Evolutionary conservation across 345 rosid species (phyloP).

Genomic region (Salix viminalis): DNA sequence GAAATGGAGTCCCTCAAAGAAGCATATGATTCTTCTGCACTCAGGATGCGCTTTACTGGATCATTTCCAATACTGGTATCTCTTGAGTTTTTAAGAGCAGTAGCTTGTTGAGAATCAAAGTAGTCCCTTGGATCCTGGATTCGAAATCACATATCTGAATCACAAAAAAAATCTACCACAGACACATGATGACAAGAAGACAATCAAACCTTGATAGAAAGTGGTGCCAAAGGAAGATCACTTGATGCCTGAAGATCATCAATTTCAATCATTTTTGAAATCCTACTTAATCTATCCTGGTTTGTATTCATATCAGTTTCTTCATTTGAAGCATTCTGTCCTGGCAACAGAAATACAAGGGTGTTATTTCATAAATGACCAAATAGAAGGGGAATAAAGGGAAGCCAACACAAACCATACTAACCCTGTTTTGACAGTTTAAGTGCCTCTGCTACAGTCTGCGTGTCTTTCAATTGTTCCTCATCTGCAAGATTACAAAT

Average conservation of each 20-base stretch:
- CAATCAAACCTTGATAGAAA: constrained; percentile 63
- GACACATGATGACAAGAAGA: constrained; percentile 7
- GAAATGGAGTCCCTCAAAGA: constrained; percentile 62
- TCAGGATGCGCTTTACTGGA: constrained; percentile 37
- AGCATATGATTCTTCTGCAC: constrained; percentile 55
- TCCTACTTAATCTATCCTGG: constrained; percentile 45
- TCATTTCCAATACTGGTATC: constrained; percentile 37
- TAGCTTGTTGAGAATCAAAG: constrained; percentile 92
- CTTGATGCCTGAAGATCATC: constrained; percentile 78
- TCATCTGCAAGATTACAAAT: constrained; percentile 39
- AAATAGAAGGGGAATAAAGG: neutral
- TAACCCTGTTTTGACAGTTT: constrained; percentile 65
- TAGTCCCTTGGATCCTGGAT: constrained; percentile 92
- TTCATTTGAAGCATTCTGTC: constrained; percentile 36
- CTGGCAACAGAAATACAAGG: constrained; percentile 17
- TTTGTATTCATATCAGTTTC: constrained; percentile 42
- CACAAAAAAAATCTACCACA: constrained; percentile 13
- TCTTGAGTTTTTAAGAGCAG: constrained; percentile 46
- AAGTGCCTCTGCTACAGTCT: constrained; percentile 84
- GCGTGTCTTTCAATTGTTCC: constrained; percentile 69
- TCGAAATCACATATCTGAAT: constrained; percentile 6
- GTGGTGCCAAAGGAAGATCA: constrained; percentile 58
- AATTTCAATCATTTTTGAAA: constrained; percentile 57
- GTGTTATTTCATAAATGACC: neutral
- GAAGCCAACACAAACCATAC: constrained; percentile 14